Base-by-base conservation (phyloP, 2,329 filamentous ascomycete genomes). In the Colletotrichum sublineola region DNA sequence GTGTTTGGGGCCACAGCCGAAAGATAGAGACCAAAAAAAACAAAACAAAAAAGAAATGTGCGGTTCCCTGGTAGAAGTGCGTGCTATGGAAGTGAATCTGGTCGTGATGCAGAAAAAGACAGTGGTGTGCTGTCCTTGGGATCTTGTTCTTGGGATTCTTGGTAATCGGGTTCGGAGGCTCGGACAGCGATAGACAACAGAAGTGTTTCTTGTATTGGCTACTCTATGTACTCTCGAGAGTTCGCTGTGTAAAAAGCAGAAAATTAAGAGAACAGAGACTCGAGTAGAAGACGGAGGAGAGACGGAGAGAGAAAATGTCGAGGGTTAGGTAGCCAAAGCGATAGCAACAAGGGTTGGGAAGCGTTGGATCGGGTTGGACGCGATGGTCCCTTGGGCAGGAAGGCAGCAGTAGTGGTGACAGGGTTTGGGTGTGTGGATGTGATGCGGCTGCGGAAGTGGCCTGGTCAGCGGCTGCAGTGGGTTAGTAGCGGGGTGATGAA, bases 141-240 rank as follows among this genome's bases (percentile, higher is more conserved):
- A 38, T 58, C 46, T 64, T 56, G 52, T 33, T 55, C 61, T 46
- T 56, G n/a, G 31, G 48, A n/a, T 67, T 61, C 44, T 44, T 36
- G 70, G 48, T 60, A 40, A 40, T 61, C 70, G 70, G 66, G 44
- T 69, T 50, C 48, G 58, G 48, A 29, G 57, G 60, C n/a, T 60
- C 61, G 58, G 58, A 68, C 40, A 72, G 58, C 46, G 61, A 55
- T 53, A 67, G 42, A 70, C 64, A 72, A 72, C 66, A 69, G 57
- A 56, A 62, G 46, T 70, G 66, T 53, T 64, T 72, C 56, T 72
- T 72, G 70, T 72, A 72, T 72, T 72, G 70, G 66, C 70, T 64
- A 64, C 62, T 55, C 62, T 72, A 72, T 56, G 70, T 65, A 72
- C 70, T 61, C 60, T 61, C 24, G 66, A 56, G 61, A 40, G 57